Percentiles rank a stretch among this genome's conserved stretches.
Conservation (phyloP, 129 eudicot species). For the carrot (Daucus carota) region DH1_v3.0 NC_030387.2:3958501-3959000, state of each 20-base stretch:
- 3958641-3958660: constrained; percentile 54
- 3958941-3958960: not conserved
- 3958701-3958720: not conserved
- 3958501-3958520: too few species aligned
- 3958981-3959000: not conserved
- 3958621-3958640: constrained; percentile 23
- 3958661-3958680: not conserved
- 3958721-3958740: too few species aligned
- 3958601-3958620: constrained; percentile 24
- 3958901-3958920: not conserved
- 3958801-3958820: not conserved
- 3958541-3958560: not conserved
- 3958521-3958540: not conserved
- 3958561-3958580: not conserved
- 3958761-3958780: not conserved
- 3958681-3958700: not conserved
- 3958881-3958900: not conserved
- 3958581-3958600: not conserved
- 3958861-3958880: not conserved
- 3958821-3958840: too few species aligned
- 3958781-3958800: not conserved
- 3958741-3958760: not conserved
- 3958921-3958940: not conserved
- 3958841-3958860: not conserved
- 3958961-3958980: not conserved